Conservation (phyloP, 345 rosid species). For the Arabis alpina region DNA sequence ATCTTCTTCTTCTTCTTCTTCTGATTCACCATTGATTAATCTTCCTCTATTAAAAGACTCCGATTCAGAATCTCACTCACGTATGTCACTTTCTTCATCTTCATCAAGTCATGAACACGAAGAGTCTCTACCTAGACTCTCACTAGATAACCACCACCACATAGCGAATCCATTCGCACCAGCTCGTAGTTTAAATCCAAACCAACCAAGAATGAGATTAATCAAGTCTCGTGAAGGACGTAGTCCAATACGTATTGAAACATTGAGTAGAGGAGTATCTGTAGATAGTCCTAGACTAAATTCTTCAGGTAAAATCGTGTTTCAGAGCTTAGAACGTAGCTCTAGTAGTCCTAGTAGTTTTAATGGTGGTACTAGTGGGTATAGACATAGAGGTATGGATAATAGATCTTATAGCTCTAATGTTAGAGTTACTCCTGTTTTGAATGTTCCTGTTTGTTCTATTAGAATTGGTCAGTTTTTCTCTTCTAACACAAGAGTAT, state of each 20-base stretch:
- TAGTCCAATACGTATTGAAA: slow-evolving; percentile 59
- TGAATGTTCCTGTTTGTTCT: slow-evolving; percentile 70
- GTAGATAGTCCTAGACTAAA: slow-evolving; percentile 93
- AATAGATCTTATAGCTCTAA: slow-evolving; percentile 88
- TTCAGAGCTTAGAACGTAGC: slow-evolving; percentile 85
- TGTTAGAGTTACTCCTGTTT: slow-evolving; percentile 68
- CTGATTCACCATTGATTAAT: slow-evolving; percentile 51
- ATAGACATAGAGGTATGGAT: slow-evolving; percentile 81
- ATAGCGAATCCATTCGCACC: slow-evolving; percentile 68
- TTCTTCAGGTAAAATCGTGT: slow-evolving; percentile 91
- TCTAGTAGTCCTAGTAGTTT: slow-evolving; percentile 98
- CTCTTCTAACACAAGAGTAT: slow-evolving; percentile 35
- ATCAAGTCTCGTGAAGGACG: slow-evolving; percentile 69
- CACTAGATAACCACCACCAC: slow-evolving; percentile 53
- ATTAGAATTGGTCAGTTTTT: slow-evolving; percentile 63
- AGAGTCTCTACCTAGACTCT: slow-evolving; percentile 65
- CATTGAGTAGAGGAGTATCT: slow-evolving; percentile 67
- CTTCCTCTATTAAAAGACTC: slow-evolving; percentile 74
- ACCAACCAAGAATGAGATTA: slow-evolving; percentile 67
- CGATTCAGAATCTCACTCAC: slow-evolving; percentile 70
- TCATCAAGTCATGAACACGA: slow-evolving; percentile 92
- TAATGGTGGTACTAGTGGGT: slow-evolving; percentile 79
- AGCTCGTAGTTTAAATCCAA: slow-evolving; percentile 46
- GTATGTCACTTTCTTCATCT: slow-evolving; percentile 83
- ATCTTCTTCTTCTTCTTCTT: slow-evolving; percentile 18